A percentile compares a stretch with the other conserved stretches of the same genome.
Evolutionary conservation across 345 rosid genomes (phyloP).

Genomic region (Populus ilicifolia): DNA sequence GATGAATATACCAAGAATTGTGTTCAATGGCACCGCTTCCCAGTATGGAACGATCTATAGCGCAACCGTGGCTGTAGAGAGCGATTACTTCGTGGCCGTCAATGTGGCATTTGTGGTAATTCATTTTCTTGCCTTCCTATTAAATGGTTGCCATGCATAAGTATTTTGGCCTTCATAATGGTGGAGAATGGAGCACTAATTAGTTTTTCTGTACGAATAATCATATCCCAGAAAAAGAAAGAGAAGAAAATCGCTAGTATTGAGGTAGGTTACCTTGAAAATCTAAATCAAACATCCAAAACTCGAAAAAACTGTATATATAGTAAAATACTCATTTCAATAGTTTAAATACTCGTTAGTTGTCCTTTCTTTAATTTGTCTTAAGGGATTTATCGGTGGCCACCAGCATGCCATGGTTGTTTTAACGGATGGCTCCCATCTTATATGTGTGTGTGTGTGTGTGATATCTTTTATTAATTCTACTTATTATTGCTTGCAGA

Average conservation of each 20-base stretch:
- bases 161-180: not conserved
- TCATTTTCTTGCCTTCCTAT: not conserved
- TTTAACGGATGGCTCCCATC: too few species aligned
- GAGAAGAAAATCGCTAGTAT: not conserved
- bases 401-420: too few species aligned
- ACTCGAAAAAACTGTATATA: too few species aligned
- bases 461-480: too few species aligned
- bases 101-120: conserved; percentile 27
- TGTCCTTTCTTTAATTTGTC: too few species aligned
- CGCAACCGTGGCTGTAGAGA: conserved; percentile 35
- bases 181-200: not conserved
- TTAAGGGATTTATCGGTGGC: too few species aligned
- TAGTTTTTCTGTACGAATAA: not conserved
- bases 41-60: conserved; percentile 30
- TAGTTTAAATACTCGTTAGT: too few species aligned
- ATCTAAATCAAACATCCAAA: too few species aligned
- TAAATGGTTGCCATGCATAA: not conserved
- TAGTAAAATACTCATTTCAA: too few species aligned
- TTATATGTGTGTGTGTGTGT: too few species aligned
- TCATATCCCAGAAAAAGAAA: not conserved
- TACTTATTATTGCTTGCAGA: conserved; percentile 15
- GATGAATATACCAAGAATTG: conserved; percentile 20
- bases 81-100: conserved; percentile 33
- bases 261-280: not conserved
- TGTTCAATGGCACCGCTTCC: conserved; percentile 26